phyloP scores from a whole-genome alignment of 2,329 filamentous ascomycete genomes.

The Metarhizium sp. region DNA sequence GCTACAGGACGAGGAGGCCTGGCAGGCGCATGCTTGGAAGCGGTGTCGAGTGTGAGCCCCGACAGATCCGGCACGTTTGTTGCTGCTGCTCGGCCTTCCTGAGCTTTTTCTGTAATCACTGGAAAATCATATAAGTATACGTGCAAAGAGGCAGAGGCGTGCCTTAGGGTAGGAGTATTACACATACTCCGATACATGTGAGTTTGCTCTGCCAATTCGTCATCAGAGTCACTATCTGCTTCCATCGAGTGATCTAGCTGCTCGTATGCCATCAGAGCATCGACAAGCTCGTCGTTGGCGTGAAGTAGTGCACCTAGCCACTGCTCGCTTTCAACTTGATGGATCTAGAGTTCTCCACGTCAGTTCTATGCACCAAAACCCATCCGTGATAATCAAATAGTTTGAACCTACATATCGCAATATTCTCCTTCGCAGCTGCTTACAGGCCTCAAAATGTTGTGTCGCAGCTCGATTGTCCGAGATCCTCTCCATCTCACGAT shows the following conservation, averaged over 20 bases:
- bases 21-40: constrained; percentile 25
- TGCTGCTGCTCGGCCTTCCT: constrained; percentile 25
- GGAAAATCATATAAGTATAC: no score
- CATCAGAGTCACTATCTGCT: constrained; percentile 61
- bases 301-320: constrained; percentile 86
- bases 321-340: constrained; percentile 82
- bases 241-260: constrained; percentile 83
- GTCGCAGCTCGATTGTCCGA: constrained; percentile 73
- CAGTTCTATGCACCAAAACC: not conserved
- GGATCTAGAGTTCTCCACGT: constrained; percentile 46
- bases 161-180: not conserved
- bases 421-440: constrained; percentile 73
- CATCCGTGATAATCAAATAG: not conserved
- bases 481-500: constrained; percentile 78
- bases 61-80: constrained; percentile 32
- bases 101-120: constrained; percentile 46
- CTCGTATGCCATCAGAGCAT: constrained; percentile 87
- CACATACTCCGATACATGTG: constrained; percentile 51
- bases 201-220: constrained; percentile 57
- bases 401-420: constrained; percentile 57
- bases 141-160: not conserved
- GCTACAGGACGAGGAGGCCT: constrained; percentile 28
- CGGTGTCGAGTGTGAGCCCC: constrained; percentile 30
- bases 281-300: constrained; percentile 93
- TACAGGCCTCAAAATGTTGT: constrained; percentile 76